A percentile compares a stretch with the other conserved stretches of the same genome.
phyloP scores from a whole-genome alignment of 345 rosid genomes.

The Salix brachista region DNA sequence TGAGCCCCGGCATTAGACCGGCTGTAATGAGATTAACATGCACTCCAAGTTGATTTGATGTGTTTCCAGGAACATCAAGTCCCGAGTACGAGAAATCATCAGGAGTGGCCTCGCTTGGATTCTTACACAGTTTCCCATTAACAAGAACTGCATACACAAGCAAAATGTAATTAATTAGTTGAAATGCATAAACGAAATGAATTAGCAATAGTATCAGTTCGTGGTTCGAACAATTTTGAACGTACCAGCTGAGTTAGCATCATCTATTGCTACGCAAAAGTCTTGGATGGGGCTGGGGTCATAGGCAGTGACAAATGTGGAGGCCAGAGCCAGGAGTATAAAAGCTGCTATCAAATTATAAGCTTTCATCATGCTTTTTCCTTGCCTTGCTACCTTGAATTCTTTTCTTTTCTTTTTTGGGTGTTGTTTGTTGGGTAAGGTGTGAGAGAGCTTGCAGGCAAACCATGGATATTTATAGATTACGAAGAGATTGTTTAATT shows the following conservation, averaged over 20 bases:
- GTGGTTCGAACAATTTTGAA: neutral
- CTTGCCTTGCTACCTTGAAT: neutral
- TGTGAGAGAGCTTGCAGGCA: neutral
- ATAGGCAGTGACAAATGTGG: neutral
- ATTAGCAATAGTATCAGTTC: neutral
- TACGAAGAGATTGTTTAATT: neutral
- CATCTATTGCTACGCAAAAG: conserved; percentile 3
- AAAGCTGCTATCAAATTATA: neutral
- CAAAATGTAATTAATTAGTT: neutral
- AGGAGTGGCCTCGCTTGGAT: neutral
- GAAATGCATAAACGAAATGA: neutral
- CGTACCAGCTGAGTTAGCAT: neutral
- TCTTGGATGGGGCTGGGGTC: conserved; percentile 17
- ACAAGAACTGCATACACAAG: neutral
- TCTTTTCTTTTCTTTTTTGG: neutral
- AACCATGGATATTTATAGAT: neutral
- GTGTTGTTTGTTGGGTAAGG: neutral
- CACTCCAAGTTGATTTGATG: neutral
- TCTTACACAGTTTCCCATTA: too few species aligned
- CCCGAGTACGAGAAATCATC: neutral
- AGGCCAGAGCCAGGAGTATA: neutral
- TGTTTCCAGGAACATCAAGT: neutral
- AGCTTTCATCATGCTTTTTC: neutral
- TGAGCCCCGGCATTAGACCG: neutral
- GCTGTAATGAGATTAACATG: neutral